phyloP scores from a whole-genome alignment of 2,329 filamentous ascomycete species.

The Exophiala sideris region DNA sequence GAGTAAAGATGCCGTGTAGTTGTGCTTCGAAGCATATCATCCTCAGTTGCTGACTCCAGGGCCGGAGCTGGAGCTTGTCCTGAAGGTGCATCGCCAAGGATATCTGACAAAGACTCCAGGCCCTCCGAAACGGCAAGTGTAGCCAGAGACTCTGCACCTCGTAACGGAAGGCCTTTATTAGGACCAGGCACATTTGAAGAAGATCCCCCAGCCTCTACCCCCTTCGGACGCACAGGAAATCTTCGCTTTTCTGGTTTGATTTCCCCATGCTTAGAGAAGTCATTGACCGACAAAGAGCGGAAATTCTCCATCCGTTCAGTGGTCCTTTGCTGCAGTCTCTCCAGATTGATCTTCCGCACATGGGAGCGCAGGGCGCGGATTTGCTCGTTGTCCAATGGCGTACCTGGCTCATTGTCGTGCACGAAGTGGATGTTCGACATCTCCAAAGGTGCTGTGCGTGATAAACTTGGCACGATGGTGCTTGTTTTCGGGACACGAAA shows the following conservation, averaged over 20 bases:
- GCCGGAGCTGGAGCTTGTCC: not conserved
- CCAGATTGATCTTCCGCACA: constrained; percentile 13
- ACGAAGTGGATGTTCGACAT: constrained; percentile 15
- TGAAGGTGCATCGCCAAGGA: no score
- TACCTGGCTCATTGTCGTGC: constrained; percentile 11
- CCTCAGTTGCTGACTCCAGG: not conserved
- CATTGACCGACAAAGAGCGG: constrained; percentile 10
- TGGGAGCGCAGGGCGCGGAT: constrained; percentile 14
- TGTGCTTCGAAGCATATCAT: not conserved
- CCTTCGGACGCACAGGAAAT: not conserved
- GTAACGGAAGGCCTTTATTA: not conserved
- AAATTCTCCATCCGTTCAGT: constrained; percentile 15
- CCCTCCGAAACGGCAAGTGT: not conserved
- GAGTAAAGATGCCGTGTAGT: constrained; percentile 1
- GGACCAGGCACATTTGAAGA: not conserved
- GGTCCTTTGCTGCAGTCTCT: constrained; percentile 10
- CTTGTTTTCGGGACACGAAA: not conserved
- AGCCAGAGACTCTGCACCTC: not conserved
- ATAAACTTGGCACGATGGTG: not conserved
- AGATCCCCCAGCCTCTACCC: not conserved
- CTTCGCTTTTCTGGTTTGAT: constrained; percentile 4
- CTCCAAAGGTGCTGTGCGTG: not conserved
- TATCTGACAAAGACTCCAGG: no score
- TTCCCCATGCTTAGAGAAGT: constrained; percentile 10
- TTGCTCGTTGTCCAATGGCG: constrained; percentile 9